Percentiles rank a stretch among this genome's conserved stretches.
Evolutionary conservation across 305 asterid genomes (phyloP).

Genomic region (Solanum chacoense): DNA sequence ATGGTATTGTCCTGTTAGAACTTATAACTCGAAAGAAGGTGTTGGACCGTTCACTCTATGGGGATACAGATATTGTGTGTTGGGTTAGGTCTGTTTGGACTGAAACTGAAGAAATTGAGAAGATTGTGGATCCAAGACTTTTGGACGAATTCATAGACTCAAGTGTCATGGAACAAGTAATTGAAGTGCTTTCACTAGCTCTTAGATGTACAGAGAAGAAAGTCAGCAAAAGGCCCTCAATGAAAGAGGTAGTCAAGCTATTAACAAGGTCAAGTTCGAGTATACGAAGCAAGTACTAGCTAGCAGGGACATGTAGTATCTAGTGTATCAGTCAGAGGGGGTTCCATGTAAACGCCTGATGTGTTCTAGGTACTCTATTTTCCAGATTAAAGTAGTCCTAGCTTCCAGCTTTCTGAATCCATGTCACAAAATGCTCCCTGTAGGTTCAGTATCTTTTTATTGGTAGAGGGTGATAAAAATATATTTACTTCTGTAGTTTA

Average conservation of each 20-base stretch:
- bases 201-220: conserved; percentile 67
- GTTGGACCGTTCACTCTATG: conserved; percentile 37
- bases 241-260: conserved; percentile 76
- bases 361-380: background rate
- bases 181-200: conserved; percentile 38
- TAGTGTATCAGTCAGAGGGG: background rate
- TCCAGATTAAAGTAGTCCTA: background rate
- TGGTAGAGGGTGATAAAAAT: background rate
- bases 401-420: background rate
- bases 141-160: conserved; percentile 51
- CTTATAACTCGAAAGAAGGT: conserved; percentile 56
- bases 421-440: background rate
- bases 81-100: conserved; percentile 46
- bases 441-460: background rate
- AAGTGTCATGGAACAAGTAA: conserved; percentile 38
- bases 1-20: conserved; percentile 75
- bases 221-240: conserved; percentile 49
- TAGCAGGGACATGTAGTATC: background rate
- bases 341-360: background rate
- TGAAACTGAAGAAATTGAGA: conserved; percentile 31
- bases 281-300: conserved; percentile 23
- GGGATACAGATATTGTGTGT: conserved; percentile 37
- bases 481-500: background rate
- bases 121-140: conserved; percentile 41
- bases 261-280: conserved; percentile 22